A percentile compares a stretch with the other conserved stretches of the same genome.
These are phyloP conservation scores for Phanerochaete carnosa DNA, from an alignment of 768 basidiomycete species.

Conservation along the genomic window DNA sequence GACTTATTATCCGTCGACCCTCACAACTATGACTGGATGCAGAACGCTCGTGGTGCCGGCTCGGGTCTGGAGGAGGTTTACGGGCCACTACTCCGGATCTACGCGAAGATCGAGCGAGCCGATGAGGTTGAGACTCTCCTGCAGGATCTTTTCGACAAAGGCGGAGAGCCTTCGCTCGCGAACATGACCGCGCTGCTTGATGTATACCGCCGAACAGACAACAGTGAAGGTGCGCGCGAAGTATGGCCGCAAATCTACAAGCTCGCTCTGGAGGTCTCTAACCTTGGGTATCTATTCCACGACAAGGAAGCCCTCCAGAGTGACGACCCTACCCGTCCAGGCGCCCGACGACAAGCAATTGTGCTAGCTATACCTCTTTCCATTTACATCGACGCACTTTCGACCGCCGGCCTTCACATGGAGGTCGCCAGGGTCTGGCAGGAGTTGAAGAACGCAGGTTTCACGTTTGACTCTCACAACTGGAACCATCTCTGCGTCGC, in stretches of 20 bases:
- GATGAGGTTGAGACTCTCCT: conserved; percentile 58
- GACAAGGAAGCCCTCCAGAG: background rate
- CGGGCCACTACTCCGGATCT: conserved; percentile 56
- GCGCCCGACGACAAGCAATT: conserved; percentile 38
- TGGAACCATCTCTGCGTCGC: conserved; percentile 85
- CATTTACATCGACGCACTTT: conserved; percentile 75
- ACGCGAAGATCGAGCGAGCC: conserved; percentile 39
- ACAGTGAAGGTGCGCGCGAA: conserved; percentile 50
- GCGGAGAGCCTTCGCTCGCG: conserved; percentile 56
- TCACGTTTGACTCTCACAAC: conserved; percentile 83
- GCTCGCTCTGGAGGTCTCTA: conserved; percentile 44
- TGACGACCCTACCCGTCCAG: conserved; percentile 2
- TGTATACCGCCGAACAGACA: conserved; percentile 58
- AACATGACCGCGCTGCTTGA: conserved; percentile 67
- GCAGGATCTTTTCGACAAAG: conserved; percentile 47
- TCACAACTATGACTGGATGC: conserved; percentile 37
- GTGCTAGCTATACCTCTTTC: conserved; percentile 77
- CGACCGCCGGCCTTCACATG: conserved; percentile 54
- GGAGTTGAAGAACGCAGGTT: conserved; percentile 55
- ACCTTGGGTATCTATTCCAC: background rate
- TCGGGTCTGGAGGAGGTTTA: conserved; percentile 53
- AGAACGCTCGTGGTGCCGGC: conserved; percentile 34
- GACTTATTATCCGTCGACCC: conserved; percentile 39
- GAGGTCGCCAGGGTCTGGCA: conserved; percentile 68
- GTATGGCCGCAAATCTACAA: conserved; percentile 71